Percentiles rank a stretch among this genome's conserved stretches.
Conservation (phyloP, 805 yeast species). For the Clavispora phyllophila region DNA sequence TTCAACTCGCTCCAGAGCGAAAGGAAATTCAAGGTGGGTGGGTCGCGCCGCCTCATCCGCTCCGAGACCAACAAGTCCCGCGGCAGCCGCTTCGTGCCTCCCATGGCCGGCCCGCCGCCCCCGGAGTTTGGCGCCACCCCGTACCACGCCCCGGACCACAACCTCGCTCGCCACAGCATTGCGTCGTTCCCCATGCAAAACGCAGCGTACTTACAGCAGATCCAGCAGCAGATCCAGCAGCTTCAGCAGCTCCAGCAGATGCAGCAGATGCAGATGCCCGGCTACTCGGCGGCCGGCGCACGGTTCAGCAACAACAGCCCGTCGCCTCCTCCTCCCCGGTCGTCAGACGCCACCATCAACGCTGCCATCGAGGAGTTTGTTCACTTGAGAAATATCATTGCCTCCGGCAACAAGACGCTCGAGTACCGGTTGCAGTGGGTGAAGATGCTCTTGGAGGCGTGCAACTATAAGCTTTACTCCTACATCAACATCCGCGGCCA, state of each 20-base stretch:
- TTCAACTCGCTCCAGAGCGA: conserved; percentile 30
- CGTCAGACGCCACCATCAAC: conserved; percentile 23
- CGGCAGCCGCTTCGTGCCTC: conserved; percentile 7
- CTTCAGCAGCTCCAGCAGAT: conserved; percentile 10
- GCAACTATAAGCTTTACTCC: conserved; percentile 34
- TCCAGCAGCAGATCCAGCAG: conserved; percentile 50
- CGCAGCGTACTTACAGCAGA: conserved; percentile 45
- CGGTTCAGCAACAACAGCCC: background rate
- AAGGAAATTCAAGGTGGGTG: conserved; percentile 13
- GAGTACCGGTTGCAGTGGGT: conserved; percentile 41
- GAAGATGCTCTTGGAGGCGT: conserved; percentile 36
- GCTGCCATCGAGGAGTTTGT: conserved; percentile 31
- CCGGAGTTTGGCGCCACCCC: conserved; percentile 7
- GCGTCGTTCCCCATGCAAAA: conserved; percentile 8
- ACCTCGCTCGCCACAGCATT: conserved; percentile 9
- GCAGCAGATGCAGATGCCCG: background rate
- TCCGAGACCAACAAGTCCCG: conserved; percentile 6
- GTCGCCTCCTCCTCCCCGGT: conserved; percentile 1
- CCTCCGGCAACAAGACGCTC: conserved; percentile 37
- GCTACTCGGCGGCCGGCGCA: background rate
- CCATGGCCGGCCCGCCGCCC: conserved; percentile 16
- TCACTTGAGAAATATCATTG: conserved; percentile 29
- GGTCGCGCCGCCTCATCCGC: conserved; percentile 6
- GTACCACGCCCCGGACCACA: background rate
- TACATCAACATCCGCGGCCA: conserved; percentile 41